These are phyloP conservation scores for Allantophomopsis cytisporea DNA, from an alignment of 2,329 filamentous ascomycete genomes.

Conservation along the genomic window DNA sequence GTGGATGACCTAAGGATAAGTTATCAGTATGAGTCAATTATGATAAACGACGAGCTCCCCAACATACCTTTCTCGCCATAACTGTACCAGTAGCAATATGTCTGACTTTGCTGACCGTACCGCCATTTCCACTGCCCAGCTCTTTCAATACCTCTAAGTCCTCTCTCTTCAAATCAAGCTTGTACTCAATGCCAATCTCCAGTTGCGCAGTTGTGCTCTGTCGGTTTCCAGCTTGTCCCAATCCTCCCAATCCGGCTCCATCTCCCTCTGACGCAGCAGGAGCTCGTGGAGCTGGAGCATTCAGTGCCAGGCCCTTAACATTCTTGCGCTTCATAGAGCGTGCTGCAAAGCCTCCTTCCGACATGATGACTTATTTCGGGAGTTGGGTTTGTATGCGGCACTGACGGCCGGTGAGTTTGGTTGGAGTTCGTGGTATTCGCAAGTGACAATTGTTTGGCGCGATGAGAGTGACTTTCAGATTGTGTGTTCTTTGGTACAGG, in stretches of 20 bases:
- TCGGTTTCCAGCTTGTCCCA: slow-evolving; percentile 39
- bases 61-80: slow-evolving; percentile 87
- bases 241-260: slow-evolving; percentile 44
- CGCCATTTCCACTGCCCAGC: slow-evolving; percentile 88
- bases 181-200: slow-evolving; percentile 96
- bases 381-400: no score
- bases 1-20: slow-evolving; percentile 66
- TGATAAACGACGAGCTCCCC: not conserved
- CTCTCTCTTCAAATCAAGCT: slow-evolving; percentile 79
- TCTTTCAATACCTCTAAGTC: slow-evolving; percentile 91
- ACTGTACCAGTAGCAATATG: slow-evolving; percentile 89
- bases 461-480: no score
- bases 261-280: slow-evolving; percentile 62
- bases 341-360: slow-evolving; percentile 42
- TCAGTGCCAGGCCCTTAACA: slow-evolving; percentile 87
- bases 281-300: slow-evolving; percentile 59
- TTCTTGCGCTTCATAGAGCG: slow-evolving; percentile 98
- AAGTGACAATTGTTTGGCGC: no score
- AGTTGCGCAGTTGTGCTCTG: slow-evolving; percentile 52
- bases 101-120: slow-evolving; percentile 95
- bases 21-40: not conserved
- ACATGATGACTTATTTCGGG: slow-evolving; percentile 29
- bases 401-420: no score
- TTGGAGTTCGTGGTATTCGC: no score
- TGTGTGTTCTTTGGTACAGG: no score